These are phyloP conservation scores for Plantago lanceolata DNA, from an alignment of 305 asterid genomes.

Conservation along the genomic window DNA sequence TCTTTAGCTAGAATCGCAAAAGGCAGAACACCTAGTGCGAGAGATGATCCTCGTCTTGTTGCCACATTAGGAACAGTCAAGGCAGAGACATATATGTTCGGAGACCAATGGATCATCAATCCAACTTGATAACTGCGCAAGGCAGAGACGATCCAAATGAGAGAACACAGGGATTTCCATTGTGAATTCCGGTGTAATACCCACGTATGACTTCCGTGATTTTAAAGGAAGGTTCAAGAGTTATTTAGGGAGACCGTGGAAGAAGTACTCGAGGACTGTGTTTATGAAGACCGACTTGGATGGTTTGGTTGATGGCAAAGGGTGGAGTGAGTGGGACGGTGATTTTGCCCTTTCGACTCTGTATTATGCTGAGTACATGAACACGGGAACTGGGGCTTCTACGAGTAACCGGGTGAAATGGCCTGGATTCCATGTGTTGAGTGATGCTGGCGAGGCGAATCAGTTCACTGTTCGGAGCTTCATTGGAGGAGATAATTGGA, in stretches of 20 bases:
- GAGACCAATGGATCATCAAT: constrained; percentile 53
- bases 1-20: constrained; percentile 55
- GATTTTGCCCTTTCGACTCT: constrained; percentile 56
- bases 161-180: constrained; percentile 61
- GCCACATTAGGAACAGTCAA: constrained; percentile 86
- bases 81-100: constrained; percentile 48
- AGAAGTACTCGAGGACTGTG: constrained; percentile 55
- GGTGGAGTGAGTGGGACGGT: constrained; percentile 65
- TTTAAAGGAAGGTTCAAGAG: constrained; percentile 32
- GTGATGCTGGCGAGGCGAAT: constrained; percentile 31
- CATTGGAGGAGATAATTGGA: constrained; percentile 59
- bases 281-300: constrained; percentile 48
- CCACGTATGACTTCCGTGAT: constrained; percentile 32
- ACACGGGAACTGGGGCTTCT: constrained; percentile 53
- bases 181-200: constrained; percentile 36
- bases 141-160: constrained; percentile 48
- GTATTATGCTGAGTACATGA: constrained; percentile 64
- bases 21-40: constrained; percentile 83
- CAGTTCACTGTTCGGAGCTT: constrained; percentile 38
- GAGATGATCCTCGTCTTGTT: constrained; percentile 93
- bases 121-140: constrained; percentile 66
- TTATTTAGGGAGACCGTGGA: constrained; percentile 70
- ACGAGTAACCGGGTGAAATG: constrained; percentile 49
- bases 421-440: constrained; percentile 64
- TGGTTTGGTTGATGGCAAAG: constrained; percentile 45